Base-by-base conservation (phyloP, 2,329 filamentous ascomycete genomes). In the Xylariaceae sp. region DNA sequence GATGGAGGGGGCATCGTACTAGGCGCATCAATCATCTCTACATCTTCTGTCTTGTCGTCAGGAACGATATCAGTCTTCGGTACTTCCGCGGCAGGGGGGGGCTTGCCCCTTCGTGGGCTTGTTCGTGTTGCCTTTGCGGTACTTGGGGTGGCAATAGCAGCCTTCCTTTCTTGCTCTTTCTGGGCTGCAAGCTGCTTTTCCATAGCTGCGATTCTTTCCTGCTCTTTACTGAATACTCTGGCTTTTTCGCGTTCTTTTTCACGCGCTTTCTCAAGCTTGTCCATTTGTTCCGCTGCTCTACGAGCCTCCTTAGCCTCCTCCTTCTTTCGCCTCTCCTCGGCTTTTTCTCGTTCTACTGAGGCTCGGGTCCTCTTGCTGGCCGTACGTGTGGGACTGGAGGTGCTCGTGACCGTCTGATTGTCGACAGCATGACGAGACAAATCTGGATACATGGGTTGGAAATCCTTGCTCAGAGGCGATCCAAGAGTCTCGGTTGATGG, bases 211-310 rank as follows among this genome's bases (percentile, higher is more conserved):
- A 52, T 40, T 19, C 51, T 44, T 16, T 54, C 49, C 13, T 38
- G 37, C 53, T 85, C 81, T 50, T 78, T 67, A 56, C 69, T 78
- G 47, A 77, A 79, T 3, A 75, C 65, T 13, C 71, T 69, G 6
- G 79, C 85, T 58, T 85, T 87, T 51, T 84, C 78, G 4, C 83
- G 73, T 57, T 88, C 83, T 62, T 85, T 83, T 52, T 82, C 78
- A 8, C 84, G 78, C 33, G 76, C 79, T 54, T 82, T 85, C 49
- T 85, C 81, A 3, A 86, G 67, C 55, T 80, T 83, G 17, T 69
- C 69, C 57, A 77, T 71, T 52, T 81, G 77, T 38, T 82, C 80
- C 13, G 73, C 76, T 51, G 78, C 69, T 18, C 73, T 74, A 50
- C 78, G 76, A 34, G 79, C 73, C 49, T 86, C 81, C 56, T 80